phyloP scores from a whole-genome alignment of 345 rosid species.

The Nasturtium officinale region DNA sequence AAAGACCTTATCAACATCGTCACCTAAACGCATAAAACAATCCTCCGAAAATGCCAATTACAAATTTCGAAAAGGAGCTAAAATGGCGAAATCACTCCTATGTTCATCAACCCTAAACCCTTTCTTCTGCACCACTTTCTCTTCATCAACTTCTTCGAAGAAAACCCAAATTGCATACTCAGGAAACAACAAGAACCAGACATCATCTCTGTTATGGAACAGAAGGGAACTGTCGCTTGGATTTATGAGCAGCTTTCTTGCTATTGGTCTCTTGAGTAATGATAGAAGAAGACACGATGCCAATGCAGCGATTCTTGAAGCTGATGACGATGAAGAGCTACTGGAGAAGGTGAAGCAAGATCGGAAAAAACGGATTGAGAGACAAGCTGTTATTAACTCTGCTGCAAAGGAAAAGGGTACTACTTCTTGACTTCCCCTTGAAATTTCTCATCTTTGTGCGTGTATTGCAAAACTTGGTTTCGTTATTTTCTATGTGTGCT shows the following conservation, averaged over 20 bases:
- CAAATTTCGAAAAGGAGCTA: conserved; percentile 2
- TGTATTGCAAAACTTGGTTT: conserved; percentile 5
- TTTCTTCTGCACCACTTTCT: conserved; percentile 21
- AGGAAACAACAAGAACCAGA: conserved; percentile 42
- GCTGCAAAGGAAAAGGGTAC: conserved; percentile 73
- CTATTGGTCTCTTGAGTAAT: conserved; percentile 42
- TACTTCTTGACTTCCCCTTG: neutral
- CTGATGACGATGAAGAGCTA: conserved; percentile 90
- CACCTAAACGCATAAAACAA: conserved; percentile 14
- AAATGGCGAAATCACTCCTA: conserved; percentile 37
- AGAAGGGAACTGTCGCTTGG: conserved; percentile 61
- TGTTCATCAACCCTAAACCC: conserved; percentile 36
- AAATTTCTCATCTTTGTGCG: neutral
- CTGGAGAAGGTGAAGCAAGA: conserved; percentile 84
- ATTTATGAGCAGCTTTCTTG: conserved; percentile 54
- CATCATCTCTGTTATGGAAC: conserved; percentile 42
- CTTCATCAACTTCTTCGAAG: conserved; percentile 17
- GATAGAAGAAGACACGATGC: conserved; percentile 43
- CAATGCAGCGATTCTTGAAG: conserved; percentile 84
- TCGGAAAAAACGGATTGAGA: conserved; percentile 85
- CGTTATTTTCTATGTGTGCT: neutral
- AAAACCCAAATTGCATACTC: conserved; percentile 39
- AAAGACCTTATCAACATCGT: conserved; percentile 37
- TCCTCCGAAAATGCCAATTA: conserved; percentile 7
- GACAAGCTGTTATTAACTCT: conserved; percentile 73